Evolutionary conservation across 1,139 yeast species (phyloP), one percentile per base, ranked within the genome.

Genomic region (Ogataea hybrid): DNA sequence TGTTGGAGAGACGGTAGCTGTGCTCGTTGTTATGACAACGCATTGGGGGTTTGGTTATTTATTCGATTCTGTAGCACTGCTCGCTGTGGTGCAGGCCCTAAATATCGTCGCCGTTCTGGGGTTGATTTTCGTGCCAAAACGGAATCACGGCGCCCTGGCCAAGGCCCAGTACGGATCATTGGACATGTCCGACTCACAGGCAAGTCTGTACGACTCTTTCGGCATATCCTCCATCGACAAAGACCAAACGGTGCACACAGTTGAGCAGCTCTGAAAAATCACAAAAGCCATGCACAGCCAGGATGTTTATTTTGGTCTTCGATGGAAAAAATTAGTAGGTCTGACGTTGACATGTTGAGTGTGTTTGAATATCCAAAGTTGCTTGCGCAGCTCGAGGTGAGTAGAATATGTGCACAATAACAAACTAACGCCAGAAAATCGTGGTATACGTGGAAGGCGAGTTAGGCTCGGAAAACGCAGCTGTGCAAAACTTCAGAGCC

Each of bases 361-460:
- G 35, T 37, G 15, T 40, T 34, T 30, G 41, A 43, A 16, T 43
- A 43, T 20, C 47, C 47, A 12, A 37, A 39, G 29, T 31, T 43
- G 28, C 28, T 22, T 14, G 30, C 16, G 11, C 39, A 38, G 29
- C 16, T 43, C 17, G 17, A 43, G 14, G 47, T 43, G 31, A 43
- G 47, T 43, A 16, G 21, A 14, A 7, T 9, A n/a, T 16, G 10
- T 11, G 11, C 17, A 4, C 6, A 9, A 10, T 11, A 15, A 16
- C 16, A 25, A 29, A 32, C 42, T 35, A 32, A 38, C 38, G 17
- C 6, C 31, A 39, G 47, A 39, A 37, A 40, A 25, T 43, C 25
- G 32, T 35, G n/a, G 25, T 16, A 5, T 29, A 37, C 25, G 32
- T 37, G 9, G 47, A 40, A 14, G 7, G 10, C 6, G 38, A 39